Conservation (phyloP, 768 basidiomycete species). For the Hydnum rufescens region DNA sequence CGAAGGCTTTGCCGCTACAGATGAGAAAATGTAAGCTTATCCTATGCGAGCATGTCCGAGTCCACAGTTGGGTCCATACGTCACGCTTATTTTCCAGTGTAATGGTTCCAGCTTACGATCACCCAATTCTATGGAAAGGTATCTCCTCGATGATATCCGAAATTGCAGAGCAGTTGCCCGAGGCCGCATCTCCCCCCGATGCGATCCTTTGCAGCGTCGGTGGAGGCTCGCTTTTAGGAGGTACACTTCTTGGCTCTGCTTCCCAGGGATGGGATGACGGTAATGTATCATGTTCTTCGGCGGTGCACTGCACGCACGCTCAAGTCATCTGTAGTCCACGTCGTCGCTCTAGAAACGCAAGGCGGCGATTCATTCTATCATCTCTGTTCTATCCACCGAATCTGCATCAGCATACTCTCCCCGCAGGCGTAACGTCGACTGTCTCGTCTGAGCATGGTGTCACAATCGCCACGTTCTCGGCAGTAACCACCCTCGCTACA, state of each 20-base stretch:
- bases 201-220: slow-evolving; percentile 66
- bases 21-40: slow-evolving; percentile 28
- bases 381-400: slow-evolving; percentile 38
- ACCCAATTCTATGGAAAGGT: slow-evolving; percentile 51
- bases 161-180: slow-evolving; percentile 31
- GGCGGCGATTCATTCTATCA: slow-evolving; percentile 56
- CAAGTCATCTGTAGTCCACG: slow-evolving; percentile 16
- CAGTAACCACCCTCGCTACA: slow-evolving; percentile 42
- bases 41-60: not conserved
- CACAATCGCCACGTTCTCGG: slow-evolving; percentile 34
- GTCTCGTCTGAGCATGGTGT: slow-evolving; percentile 27
- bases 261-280: slow-evolving; percentile 48
- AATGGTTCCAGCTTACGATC: slow-evolving; percentile 52
- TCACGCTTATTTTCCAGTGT: slow-evolving; percentile 23
- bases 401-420: not conserved
- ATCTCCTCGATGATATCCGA: slow-evolving; percentile 57
- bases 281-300: slow-evolving; percentile 16
- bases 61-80: not conserved
- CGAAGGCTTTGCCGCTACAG: slow-evolving; percentile 23
- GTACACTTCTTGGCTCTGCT: slow-evolving; percentile 47
- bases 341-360: slow-evolving; percentile 48
- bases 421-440: not conserved
- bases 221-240: slow-evolving; percentile 51
- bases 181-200: slow-evolving; percentile 27
- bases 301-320: not conserved